phyloP scores from a whole-genome alignment of 179 eudicot species.

The Drosera spatulata region DNA sequence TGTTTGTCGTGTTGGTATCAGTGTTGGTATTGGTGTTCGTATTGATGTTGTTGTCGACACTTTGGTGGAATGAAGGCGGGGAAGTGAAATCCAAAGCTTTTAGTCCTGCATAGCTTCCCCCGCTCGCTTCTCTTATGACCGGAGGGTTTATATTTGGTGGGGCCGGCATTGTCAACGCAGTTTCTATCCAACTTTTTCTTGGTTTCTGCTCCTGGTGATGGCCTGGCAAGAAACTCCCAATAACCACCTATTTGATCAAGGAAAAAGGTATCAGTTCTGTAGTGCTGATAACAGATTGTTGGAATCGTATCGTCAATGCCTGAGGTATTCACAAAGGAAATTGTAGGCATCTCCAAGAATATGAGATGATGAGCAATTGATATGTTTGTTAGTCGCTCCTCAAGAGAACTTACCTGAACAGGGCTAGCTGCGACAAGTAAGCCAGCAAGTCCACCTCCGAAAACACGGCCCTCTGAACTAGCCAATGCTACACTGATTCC shows the following conservation, averaged over 20 bases:
- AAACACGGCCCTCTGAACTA: slow-evolving; percentile 87
- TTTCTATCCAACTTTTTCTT: slow-evolving; percentile 47
- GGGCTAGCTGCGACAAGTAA: slow-evolving; percentile 78
- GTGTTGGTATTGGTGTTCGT: no score
- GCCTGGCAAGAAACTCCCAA: slow-evolving; percentile 68
- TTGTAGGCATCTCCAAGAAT: no score
- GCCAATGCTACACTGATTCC: slow-evolving; percentile 86
- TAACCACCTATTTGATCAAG: slow-evolving; percentile 43
- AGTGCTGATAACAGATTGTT: no score
- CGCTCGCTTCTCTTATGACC: slow-evolving; percentile 19
- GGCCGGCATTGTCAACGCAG: slow-evolving; percentile 16
- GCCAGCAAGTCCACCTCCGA: slow-evolving; percentile 93
- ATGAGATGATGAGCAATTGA: no score
- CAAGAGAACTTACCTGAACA: slow-evolving; percentile 44
- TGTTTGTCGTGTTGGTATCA: background rate
- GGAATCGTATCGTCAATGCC: no score
- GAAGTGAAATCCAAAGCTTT: slow-evolving; percentile 26
- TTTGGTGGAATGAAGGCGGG: slow-evolving; percentile 30
- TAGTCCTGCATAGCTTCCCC: slow-evolving; percentile 24
- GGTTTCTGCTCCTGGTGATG: slow-evolving; percentile 53
- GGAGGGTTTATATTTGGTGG: slow-evolving; percentile 29
- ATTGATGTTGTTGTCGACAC: background rate
- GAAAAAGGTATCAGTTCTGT: slow-evolving; percentile 3
- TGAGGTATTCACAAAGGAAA: background rate
- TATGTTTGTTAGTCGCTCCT: background rate